These are phyloP conservation scores for Arthrobotrys sinensis DNA, from an alignment of 2,329 filamentous ascomycete species.

Conservation along the genomic window DNA sequence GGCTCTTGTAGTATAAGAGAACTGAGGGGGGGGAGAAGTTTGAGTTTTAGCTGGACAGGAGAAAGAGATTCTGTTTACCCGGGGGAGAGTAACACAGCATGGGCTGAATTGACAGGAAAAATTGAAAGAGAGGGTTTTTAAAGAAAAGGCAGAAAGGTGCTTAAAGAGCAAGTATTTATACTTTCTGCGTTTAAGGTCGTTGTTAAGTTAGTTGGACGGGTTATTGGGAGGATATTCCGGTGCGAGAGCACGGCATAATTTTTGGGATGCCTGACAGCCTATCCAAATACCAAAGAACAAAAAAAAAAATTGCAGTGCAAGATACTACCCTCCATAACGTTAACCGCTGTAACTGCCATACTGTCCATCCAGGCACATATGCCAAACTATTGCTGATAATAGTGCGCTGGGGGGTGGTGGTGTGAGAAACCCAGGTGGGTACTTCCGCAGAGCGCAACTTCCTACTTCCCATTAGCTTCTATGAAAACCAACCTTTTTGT, in stretches of 20 bases:
- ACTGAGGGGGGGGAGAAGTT: neutral
- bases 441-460: neutral
- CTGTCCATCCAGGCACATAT: neutral
- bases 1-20: neutral
- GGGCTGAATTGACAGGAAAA: slow-evolving; percentile 17
- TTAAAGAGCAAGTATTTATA: slow-evolving; percentile 16
- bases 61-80: neutral
- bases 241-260: slow-evolving; percentile 10
- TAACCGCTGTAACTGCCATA: slow-evolving; percentile 3
- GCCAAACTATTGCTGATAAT: slow-evolving; percentile 10
- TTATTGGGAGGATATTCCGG: slow-evolving; percentile 16
- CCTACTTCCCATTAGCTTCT: slow-evolving; percentile 15
- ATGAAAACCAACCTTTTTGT: neutral
- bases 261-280: slow-evolving; percentile 1
- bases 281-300: neutral
- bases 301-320: slow-evolving; percentile 1
- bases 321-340: slow-evolving; percentile 14
- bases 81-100: slow-evolving; percentile 22
- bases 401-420: neutral
- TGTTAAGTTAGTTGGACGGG: neutral
- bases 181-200: neutral
- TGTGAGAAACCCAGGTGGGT: slow-evolving; percentile 1
- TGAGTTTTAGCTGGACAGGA: slow-evolving; percentile 10
- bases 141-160: slow-evolving; percentile 1
- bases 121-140: neutral